Percentiles rank a stretch among this genome's conserved stretches.
These are phyloP conservation scores for Colletotrichum chlorophyti DNA, from an alignment of 2,329 filamentous ascomycete genomes.

Conservation along the genomic window DNA sequence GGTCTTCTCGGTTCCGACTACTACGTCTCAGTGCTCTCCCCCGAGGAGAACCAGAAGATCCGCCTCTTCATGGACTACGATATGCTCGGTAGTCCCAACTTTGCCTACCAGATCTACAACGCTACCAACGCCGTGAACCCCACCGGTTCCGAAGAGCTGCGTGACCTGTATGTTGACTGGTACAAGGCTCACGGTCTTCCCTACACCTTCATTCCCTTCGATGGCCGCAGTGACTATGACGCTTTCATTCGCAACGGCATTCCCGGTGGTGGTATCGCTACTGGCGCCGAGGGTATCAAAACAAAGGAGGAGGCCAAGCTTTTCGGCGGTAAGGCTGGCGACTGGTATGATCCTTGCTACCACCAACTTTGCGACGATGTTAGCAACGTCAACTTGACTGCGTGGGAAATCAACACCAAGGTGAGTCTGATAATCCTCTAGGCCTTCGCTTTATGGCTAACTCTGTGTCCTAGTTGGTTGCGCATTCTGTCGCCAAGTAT, in stretches of 20 bases:
- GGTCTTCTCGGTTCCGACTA: slow-evolving; percentile 69
- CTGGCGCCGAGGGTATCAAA: slow-evolving; percentile 80
- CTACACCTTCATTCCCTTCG: slow-evolving; percentile 76
- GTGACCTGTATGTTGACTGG: slow-evolving; percentile 72
- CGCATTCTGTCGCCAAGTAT: slow-evolving; percentile 75
- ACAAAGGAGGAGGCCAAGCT: slow-evolving; percentile 67
- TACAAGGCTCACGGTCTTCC: slow-evolving; percentile 67
- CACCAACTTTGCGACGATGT: slow-evolving; percentile 68
- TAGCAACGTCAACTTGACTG: slow-evolving; percentile 62
- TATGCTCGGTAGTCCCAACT: slow-evolving; percentile 73
- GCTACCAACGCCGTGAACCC: slow-evolving; percentile 76
- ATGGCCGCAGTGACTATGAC: slow-evolving; percentile 81
- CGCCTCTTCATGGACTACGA: slow-evolving; percentile 75
- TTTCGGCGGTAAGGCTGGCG: slow-evolving; percentile 75
- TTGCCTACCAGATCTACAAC: slow-evolving; percentile 73
- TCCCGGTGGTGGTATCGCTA: slow-evolving; percentile 77
- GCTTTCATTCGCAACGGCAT: slow-evolving; percentile 78
- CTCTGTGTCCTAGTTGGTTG: slow-evolving; percentile 60
- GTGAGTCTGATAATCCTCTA: slow-evolving; percentile 39
- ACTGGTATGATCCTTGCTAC: slow-evolving; percentile 66
- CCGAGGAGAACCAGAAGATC: slow-evolving; percentile 67
- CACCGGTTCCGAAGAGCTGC: slow-evolving; percentile 72
- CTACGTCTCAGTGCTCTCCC: slow-evolving; percentile 62
- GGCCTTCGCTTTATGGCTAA: slow-evolving; percentile 25
- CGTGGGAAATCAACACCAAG: slow-evolving; percentile 68